Conservation (phyloP, 306 rosid genomes). For the Dalbergia oliveri region DNA sequence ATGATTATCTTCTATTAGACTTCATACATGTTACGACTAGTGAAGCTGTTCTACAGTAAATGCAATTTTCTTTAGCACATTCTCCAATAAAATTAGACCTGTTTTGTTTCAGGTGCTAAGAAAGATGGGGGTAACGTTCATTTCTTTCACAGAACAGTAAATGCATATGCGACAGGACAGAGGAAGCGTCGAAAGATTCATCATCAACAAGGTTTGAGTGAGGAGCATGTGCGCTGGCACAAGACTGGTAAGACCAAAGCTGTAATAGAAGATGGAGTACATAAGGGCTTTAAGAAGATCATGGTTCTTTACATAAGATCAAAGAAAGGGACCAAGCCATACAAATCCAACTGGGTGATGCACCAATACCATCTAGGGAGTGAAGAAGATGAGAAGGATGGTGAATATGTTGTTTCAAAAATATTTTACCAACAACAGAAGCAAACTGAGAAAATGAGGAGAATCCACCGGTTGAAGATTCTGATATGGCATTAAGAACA, state of each 20-base stretch:
- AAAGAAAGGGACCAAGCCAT: conserved; percentile 68
- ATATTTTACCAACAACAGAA: conserved; percentile 65
- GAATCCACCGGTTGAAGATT: conserved; percentile 52
- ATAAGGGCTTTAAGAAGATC: conserved; percentile 82
- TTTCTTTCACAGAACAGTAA: conserved; percentile 70
- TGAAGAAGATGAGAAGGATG: conserved; percentile 79
- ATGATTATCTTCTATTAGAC: neutral
- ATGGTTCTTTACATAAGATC: conserved; percentile 73
- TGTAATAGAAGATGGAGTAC: conserved; percentile 44
- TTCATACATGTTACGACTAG: neutral
- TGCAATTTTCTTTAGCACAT: neutral
- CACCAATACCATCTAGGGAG: conserved; percentile 90
- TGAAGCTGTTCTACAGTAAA: neutral
- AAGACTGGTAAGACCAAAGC: conserved; percentile 56
- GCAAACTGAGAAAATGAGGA: conserved; percentile 55
- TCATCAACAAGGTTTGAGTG: conserved; percentile 37
- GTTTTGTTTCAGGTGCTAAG: conserved; percentile 66
- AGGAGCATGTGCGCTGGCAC: conserved; percentile 55
- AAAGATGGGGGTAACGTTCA: conserved; percentile 76
- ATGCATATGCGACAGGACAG: conserved; percentile 83
- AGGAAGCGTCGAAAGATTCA: conserved; percentile 62
- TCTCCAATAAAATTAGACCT: conserved; percentile 32
- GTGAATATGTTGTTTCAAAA: conserved; percentile 81
- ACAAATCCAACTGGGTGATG: conserved; percentile 77
- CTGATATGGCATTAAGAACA: conserved; percentile 47